Base-by-base conservation (phyloP, 495 filamentous ascomycete genomes). In the Achaetomiella virescens region DNA sequence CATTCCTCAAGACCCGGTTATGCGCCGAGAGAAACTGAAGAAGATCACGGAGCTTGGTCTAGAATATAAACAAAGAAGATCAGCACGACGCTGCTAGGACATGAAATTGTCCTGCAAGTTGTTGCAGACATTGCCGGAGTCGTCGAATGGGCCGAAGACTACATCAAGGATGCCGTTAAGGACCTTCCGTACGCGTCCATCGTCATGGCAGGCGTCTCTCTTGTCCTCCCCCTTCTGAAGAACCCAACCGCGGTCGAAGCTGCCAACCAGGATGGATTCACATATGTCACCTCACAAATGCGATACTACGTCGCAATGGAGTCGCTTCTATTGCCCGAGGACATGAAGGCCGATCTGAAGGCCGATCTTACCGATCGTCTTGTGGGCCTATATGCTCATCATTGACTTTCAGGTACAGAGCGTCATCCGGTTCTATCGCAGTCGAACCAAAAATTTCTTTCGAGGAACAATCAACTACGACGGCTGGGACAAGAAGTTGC, bases 211-310 rank as follows among this genome's bases (percentile, higher is more conserved):
- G 62, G 60, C 38, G 60, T 65, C 46, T 62, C 44, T 42, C 41
- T 65, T 42, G 47, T 65, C 35, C 60, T 65, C 43, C 60, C 62
- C 25, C 59, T 65, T 43, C 52, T 65, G 45, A 65, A 36, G 29
- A 62, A 62, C 52, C 59, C 60, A 15, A 49, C 37, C 42, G 40
- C 38, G 21, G 60, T 36, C n/a, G 55, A 60, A 44, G 55, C 33
- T 35, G 56, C 60, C 17, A 65, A 60, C 42, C 54, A 52, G 46
- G 55, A 65, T 25, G 62, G 60, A 37, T 57, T 62, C 35, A 61
- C 56, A 50, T 65, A 65, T 45, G 52, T 65, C 41, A 62, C 51
- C 33, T 56, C 55, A 29, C 56, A 57, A 31, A 62, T 65, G 55
- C 50, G 55, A 27, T 65, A 59, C 48, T 65, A 62, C 47, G 54